Evolutionary conservation across 768 basidiomycete species (phyloP), one percentile per base, ranked within the genome.

Genomic region (Mycena albidolilacea): DNA sequence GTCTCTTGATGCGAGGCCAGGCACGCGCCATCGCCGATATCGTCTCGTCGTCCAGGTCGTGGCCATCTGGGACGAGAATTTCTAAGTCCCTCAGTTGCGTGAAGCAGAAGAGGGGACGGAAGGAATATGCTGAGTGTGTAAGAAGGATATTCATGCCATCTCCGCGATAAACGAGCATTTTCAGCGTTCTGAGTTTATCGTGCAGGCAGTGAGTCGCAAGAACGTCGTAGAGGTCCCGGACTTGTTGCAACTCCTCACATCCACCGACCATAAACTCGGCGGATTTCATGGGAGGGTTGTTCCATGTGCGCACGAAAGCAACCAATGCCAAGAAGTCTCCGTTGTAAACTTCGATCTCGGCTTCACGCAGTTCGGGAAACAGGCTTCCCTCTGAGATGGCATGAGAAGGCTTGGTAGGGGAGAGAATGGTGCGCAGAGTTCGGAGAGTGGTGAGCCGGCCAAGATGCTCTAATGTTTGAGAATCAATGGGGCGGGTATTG

Each of bases 11-110:
- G 41, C 19, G 35, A 3, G 59, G 59, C 59, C 59, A 61, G 17
- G 59, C 55, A 21, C 55, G 55, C 30, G 55, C 55, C 55, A 57
- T 57, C 6, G 5, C 55, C 55, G 12, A 57, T 57, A 57, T 57
- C 19, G 30, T 57, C 11, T 14, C 55, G n/a, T 57, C 55, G 14
- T 57, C 30, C 55, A 57, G n/a, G 6, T 57, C 55, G 55, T 37
- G 14, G 11, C 55, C 55, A 17, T 21, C n/a, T 15, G 55, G 55
- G 37, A 35, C 55, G 55, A 3, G 55, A 57, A 57, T 57, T 14
- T 57, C 30, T 30, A 57, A 57, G 30, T 14, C n/a, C 19, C 19
- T 57, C 6, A 57, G 30, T 19, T 37, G 55, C 7, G 19, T 57
- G 30, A 57, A 57, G 30, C 19, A 5, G 55, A 57, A 57, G 11